phyloP scores from a whole-genome alignment of 1,284 basidiomycete species.

The Afroboletus lepidellus region DNA sequence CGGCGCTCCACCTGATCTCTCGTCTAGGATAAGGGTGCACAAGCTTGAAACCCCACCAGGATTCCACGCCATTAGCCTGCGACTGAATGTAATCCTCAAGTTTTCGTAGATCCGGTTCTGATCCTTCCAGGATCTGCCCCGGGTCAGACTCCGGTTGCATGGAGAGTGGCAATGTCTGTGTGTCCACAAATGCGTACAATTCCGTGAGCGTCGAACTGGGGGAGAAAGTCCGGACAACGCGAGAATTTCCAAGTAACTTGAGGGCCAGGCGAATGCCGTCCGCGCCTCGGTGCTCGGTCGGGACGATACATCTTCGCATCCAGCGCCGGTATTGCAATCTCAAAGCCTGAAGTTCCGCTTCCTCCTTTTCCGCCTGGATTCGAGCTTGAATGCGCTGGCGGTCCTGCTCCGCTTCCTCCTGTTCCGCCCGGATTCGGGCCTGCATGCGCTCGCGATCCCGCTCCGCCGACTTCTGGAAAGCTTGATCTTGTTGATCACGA shows the following conservation, averaged over 20 bases:
- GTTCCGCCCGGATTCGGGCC: conserved; percentile 48
- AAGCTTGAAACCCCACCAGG: conserved; percentile 75
- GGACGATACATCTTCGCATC: conserved; percentile 41
- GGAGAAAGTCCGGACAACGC: conserved; percentile 59
- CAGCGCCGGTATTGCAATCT: conserved; percentile 52
- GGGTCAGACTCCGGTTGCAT: conserved; percentile 44
- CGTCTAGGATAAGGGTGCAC: conserved; percentile 68
- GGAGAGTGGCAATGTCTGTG: conserved; percentile 43
- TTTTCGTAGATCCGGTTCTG: conserved; percentile 36
- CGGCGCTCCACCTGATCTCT: conserved; percentile 54
- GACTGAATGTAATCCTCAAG: conserved; percentile 42
- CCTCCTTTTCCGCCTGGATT: conserved; percentile 42
- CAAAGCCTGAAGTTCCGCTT: conserved; percentile 31
- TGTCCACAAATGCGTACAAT: conserved; percentile 72
- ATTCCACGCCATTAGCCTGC: conserved; percentile 32
- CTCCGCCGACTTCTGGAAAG: conserved; percentile 64
- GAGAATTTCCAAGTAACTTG: conserved; percentile 62
- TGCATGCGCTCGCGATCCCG: conserved; percentile 73
- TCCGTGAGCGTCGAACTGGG: conserved; percentile 52
- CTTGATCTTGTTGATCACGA: conserved; percentile 81
- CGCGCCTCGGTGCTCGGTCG: conserved; percentile 36
- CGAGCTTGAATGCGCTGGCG: conserved; percentile 53
- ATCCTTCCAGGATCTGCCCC: conserved; percentile 36
- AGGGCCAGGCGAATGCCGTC: conserved; percentile 59
- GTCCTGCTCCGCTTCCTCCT: conserved; percentile 34